Evolutionary conservation across 169 alveolate species (phyloP).

Genomic region (Plasmodium gallinaceum): DNA sequence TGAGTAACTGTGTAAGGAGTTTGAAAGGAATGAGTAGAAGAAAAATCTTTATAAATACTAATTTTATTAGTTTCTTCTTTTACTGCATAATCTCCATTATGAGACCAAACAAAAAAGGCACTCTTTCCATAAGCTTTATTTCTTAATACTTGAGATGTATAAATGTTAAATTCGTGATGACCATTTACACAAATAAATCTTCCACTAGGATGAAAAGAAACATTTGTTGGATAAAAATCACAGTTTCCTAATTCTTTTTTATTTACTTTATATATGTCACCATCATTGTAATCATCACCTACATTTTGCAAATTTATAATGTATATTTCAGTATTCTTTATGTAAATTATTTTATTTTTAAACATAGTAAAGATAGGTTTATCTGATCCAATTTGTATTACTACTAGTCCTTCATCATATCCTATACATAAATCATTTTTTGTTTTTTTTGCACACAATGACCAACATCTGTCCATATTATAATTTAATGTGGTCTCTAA

Average conservation of each 20-base stretch:
- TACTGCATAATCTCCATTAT: slow-evolving; percentile 96
- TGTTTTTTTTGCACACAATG: slow-evolving; percentile 86
- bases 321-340: slow-evolving; percentile 94
- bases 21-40: slow-evolving; percentile 88
- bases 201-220: slow-evolving; percentile 97
- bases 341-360: slow-evolving; percentile 95
- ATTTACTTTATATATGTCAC: slow-evolving; percentile 75
- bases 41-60: slow-evolving; percentile 89
- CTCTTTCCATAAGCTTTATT: slow-evolving; percentile 96
- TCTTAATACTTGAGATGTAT: slow-evolving; percentile 92
- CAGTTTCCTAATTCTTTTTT: slow-evolving; percentile 92
- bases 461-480: slow-evolving; percentile 96
- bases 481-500: slow-evolving; percentile 95
- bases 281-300: slow-evolving; percentile 55
- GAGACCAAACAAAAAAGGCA: slow-evolving; percentile 94
- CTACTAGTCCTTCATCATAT: slow-evolving; percentile 93
- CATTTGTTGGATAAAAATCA: slow-evolving; percentile 94
- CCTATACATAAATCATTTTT: slow-evolving; percentile 89
- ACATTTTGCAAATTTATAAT: slow-evolving; percentile 91
- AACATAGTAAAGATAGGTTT: slow-evolving; percentile 96
- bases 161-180: slow-evolving; percentile 97
- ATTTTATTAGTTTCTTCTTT: slow-evolving; percentile 90
- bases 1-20: slow-evolving; percentile 90
- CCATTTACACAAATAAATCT: slow-evolving; percentile 96
- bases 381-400: slow-evolving; percentile 96